phyloP scores from a whole-genome alignment of 441 rosid species.

The Pelargonium exstipulatum region DNA sequence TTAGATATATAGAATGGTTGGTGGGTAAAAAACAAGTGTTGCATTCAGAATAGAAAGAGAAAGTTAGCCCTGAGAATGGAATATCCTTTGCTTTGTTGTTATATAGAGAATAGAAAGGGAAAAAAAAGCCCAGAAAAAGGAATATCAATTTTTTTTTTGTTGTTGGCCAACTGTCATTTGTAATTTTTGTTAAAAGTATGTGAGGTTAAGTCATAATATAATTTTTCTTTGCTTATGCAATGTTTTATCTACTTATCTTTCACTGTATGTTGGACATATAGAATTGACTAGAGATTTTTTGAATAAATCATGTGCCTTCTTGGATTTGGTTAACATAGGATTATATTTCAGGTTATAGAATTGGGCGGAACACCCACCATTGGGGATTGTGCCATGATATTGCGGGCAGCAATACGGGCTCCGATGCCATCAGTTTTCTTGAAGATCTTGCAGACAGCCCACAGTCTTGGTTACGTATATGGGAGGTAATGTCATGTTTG shows the following conservation, averaged over 20 bases:
- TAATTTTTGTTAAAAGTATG: background rate
- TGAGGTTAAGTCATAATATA: background rate
- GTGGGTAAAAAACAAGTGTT: background rate
- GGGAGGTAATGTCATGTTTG: conserved; percentile 54
- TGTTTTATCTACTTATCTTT: background rate
- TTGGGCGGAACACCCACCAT: conserved; percentile 77
- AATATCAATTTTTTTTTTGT: background rate
- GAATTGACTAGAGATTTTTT: background rate
- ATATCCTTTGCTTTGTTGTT: background rate
- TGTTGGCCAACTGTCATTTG: too few relatives aligned
- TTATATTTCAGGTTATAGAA: conserved; percentile 61
- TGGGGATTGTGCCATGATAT: conserved; percentile 82
- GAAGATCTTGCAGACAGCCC: conserved; percentile 75
- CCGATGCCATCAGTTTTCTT: conserved; percentile 83
- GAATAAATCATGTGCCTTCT: conserved; percentile 1
- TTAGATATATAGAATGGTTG: background rate
- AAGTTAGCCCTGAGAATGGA: background rate
- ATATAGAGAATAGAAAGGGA: background rate
- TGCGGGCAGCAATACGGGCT: conserved; percentile 78
- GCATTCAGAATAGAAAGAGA: background rate
- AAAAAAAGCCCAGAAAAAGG: background rate
- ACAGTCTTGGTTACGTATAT: conserved; percentile 63
- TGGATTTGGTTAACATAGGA: conserved; percentile 9
- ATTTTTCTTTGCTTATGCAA: background rate
- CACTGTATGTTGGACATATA: background rate